Percentiles rank a stretch among this genome's conserved stretches.
Conservation (phyloP, 2,329 filamentous ascomycete species). For the Colletotrichum eleusines region DNA sequence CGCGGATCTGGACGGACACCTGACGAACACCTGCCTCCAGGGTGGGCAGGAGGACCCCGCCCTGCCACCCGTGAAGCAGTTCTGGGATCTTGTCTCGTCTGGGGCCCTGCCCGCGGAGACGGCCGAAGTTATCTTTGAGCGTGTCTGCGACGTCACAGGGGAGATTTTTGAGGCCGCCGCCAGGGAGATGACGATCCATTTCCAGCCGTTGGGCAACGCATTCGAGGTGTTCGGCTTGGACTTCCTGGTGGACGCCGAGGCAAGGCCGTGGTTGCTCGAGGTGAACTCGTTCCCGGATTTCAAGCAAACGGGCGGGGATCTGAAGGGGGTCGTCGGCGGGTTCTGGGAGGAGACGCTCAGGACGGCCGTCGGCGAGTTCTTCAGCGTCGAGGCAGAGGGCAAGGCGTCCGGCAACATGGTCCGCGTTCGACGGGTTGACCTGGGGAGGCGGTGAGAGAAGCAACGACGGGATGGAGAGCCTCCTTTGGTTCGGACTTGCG, state of each 20-base stretch:
- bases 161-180: constrained; percentile 91
- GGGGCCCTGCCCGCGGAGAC: constrained; percentile 51
- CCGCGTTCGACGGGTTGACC: constrained; percentile 64
- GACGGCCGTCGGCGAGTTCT: constrained; percentile 76
- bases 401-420: constrained; percentile 55
- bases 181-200: constrained; percentile 86
- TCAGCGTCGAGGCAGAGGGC: constrained; percentile 54
- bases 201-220: constrained; percentile 87
- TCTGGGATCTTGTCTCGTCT: constrained; percentile 72
- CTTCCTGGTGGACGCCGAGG: constrained; percentile 80
- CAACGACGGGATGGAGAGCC: background rate
- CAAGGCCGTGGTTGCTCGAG: constrained; percentile 82
- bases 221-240: constrained; percentile 96
- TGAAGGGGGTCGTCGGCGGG: constrained; percentile 78
- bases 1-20: constrained; percentile 75
- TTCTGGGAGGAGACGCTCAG: constrained; percentile 82
- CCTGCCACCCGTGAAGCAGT: constrained; percentile 75
- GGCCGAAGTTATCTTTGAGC: constrained; percentile 74
- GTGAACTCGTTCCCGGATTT: constrained; percentile 98
- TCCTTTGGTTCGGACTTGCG: constrained; percentile 12
- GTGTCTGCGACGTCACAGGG: constrained; percentile 80
- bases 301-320: constrained; percentile 84
- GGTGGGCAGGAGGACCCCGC: constrained; percentile 58
- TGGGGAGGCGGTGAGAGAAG: constrained; percentile 58
- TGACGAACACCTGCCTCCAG: constrained; percentile 97